Conservation (phyloP, 371 early-diverging fungal species). For the Mortierella polycephala region DNA sequence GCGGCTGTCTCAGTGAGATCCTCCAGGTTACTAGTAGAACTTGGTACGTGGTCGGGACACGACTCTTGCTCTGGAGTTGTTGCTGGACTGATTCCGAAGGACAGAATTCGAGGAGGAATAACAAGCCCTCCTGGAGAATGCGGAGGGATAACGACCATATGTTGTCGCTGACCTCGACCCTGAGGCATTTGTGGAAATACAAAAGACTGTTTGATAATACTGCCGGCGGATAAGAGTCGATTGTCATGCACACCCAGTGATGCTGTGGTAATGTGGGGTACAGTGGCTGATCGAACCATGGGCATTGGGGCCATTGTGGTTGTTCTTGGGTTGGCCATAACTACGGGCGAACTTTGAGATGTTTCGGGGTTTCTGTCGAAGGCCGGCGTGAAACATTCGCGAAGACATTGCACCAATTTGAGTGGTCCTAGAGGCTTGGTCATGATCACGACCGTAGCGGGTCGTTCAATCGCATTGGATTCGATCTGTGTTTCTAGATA, state of each 20-base stretch:
- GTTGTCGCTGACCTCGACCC: constrained; percentile 2
- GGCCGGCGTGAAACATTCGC: constrained; percentile 51
- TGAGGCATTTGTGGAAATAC: constrained; percentile 8
- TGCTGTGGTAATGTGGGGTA: constrained; percentile 33
- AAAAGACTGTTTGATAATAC: constrained; percentile 27
- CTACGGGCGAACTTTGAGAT: constrained; percentile 36
- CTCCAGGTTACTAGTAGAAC: neutral
- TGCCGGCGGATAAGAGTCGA: constrained; percentile 32
- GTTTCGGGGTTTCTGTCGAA: constrained; percentile 25
- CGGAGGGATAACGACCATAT: constrained; percentile 28
- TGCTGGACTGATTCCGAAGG: constrained; percentile 12
- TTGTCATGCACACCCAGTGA: constrained; percentile 30
- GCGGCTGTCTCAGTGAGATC: constrained; percentile 1
- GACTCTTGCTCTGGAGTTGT: constrained; percentile 26
- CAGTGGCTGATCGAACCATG: constrained; percentile 41
- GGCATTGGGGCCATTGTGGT: constrained; percentile 15
- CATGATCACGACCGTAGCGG: constrained; percentile 39
- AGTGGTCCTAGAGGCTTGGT: constrained; percentile 49
- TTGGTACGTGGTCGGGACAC: constrained; percentile 7
- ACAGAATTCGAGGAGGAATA: constrained; percentile 18
- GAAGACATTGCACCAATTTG: constrained; percentile 44
- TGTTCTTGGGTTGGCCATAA: neutral
- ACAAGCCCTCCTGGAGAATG: constrained; percentile 52
- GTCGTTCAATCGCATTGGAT: constrained; percentile 20
- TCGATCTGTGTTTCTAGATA: constrained; percentile 42